Evolutionary conservation across 2,329 filamentous ascomycete species (phyloP), one percentile per base, ranked within the genome.

Genomic region (Phyllosticta citribraziliensis): DNA sequence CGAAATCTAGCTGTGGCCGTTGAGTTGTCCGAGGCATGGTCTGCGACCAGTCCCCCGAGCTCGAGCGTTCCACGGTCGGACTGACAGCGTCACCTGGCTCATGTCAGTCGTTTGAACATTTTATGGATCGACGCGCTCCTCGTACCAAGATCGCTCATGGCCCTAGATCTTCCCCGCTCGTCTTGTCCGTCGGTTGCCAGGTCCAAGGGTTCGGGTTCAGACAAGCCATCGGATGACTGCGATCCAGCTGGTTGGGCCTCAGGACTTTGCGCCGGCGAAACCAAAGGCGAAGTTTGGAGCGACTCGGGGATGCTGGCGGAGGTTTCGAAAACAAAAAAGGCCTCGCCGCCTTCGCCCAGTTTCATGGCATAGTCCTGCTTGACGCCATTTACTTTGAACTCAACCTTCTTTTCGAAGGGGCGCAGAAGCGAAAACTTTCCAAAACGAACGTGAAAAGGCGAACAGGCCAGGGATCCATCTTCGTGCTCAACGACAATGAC

Each of bases 331-430:
- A 99, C 91, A 75, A 99, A 99, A 78, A 99, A 99, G 25, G 94
- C 94, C 78, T 99, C 94, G 66, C 94, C 94, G 58, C 91, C 94
- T 73, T 99, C 94, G 53, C 94, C 94, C 20, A 99, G 82, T 78
- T 99, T 99, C 94, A 99, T 99, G 55, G 94, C 86, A 79, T 96
- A 97, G 67, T 94, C 82, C 73, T 96, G 91, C 76, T 94, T 95
- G 64, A 83, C 78, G 70, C 89, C 88, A 80, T 99, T 99, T 81
- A 99, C 92, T 68, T 84, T 84, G 78, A 99, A 99, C 76, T 97
- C 92, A 70, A 99, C 94, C 83, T 97, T 99, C 78, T 99, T 99
- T 76, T 99, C 94, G 63, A 87, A 97, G 0, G 94, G 94, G 22
- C 94, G 88, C 70, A 99, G 79, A 50, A 99, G 82, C 63, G 93